Conservation (phyloP, 2,329 filamentous ascomycete species). For the Thelonectria rubi region DNA sequence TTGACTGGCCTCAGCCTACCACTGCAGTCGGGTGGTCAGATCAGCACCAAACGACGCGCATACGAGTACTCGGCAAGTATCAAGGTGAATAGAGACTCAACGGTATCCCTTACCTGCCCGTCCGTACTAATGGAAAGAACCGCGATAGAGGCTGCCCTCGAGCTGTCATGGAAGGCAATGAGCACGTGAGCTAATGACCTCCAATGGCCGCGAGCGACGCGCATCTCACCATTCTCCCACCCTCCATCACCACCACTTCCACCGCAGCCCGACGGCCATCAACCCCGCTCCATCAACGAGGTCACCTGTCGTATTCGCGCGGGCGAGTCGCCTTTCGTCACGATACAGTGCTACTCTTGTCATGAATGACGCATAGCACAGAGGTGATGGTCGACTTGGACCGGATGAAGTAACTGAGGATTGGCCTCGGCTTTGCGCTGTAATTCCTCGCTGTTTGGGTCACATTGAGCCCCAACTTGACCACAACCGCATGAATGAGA, state of each 20-base stretch:
- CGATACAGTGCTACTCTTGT: neutral
- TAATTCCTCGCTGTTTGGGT: neutral
- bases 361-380: too few species aligned
- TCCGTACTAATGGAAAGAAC: too few species aligned
- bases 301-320: slow-evolving; percentile 24
- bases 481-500: slow-evolving; percentile 2
- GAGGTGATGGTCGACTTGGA: too few species aligned
- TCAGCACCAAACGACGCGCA: too few species aligned
- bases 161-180: neutral
- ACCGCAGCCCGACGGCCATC: slow-evolving; percentile 9
- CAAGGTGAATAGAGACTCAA: too few species aligned
- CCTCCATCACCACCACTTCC: slow-evolving; percentile 16
- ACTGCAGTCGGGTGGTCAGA: too few species aligned
- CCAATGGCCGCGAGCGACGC: slow-evolving; percentile 1
- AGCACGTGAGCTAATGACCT: slow-evolving; percentile 21
- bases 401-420: neutral
- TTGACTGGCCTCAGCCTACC: neutral
- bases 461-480: neutral
- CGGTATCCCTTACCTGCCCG: too few species aligned
- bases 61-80: too few species aligned
- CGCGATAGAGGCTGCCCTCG: neutral
- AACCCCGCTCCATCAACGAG: slow-evolving; percentile 22
- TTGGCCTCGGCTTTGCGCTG: neutral
- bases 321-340: neutral
- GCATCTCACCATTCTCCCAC: slow-evolving; percentile 5